phyloP scores from a whole-genome alignment of 75 land plant genomes.

The Chamaecyparis obtusa region DNA sequence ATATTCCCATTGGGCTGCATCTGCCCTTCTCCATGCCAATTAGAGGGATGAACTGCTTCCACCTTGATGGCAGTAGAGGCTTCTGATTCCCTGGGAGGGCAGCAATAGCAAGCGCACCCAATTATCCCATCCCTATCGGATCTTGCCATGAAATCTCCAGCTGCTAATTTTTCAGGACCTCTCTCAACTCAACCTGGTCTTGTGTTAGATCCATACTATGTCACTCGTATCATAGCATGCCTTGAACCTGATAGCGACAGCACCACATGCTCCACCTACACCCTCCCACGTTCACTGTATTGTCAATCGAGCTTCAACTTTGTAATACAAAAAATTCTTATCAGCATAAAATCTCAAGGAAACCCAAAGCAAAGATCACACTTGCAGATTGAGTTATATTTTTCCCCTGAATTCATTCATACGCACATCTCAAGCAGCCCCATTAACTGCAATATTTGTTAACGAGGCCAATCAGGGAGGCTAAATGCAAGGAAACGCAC shows the following conservation, averaged over 20 bases:
- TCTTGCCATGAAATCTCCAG: neutral
- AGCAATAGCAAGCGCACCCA: neutral
- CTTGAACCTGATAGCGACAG: neutral
- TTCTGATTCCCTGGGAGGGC: neutral
- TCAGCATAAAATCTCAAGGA: neutral
- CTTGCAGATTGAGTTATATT: neutral
- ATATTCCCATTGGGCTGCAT: neutral
- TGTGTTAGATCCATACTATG: neutral
- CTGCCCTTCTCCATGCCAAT: neutral
- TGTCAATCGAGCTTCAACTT: neutral
- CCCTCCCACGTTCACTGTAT: neutral
- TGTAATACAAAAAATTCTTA: neutral
- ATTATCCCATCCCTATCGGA: neutral
- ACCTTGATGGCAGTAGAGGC: neutral
- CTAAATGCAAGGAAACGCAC: neutral
- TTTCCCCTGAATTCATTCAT: neutral
- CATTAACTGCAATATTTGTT: neutral
- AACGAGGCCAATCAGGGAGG: neutral
- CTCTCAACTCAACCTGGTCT: neutral
- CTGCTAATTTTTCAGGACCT: neutral
- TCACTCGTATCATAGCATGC: neutral
- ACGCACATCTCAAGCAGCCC: neutral
- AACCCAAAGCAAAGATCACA: neutral
- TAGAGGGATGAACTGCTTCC: conserved; percentile 1
- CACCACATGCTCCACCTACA: neutral